Conservation (phyloP, 306 rosid species). For the Myrica gale region DNA sequence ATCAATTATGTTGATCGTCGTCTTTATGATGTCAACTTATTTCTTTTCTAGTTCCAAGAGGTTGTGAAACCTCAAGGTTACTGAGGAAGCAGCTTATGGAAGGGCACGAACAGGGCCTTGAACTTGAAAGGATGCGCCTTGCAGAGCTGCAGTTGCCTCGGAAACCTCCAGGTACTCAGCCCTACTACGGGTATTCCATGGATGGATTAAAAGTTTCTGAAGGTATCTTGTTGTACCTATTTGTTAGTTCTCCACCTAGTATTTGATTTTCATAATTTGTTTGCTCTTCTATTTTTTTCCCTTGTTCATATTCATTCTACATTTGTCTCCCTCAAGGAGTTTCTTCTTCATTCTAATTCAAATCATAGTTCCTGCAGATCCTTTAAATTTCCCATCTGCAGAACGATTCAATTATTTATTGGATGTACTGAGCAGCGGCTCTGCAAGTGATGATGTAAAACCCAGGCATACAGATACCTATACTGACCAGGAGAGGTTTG, state of each 20-base stretch:
- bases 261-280: background rate
- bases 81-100: slow-evolving; percentile 53
- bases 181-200: slow-evolving; percentile 40
- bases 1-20: background rate
- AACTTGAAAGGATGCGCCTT: slow-evolving; percentile 46
- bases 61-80: slow-evolving; percentile 37
- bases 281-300: background rate
- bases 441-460: slow-evolving; percentile 34
- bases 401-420: slow-evolving; percentile 38
- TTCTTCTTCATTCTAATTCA: slow-evolving; percentile 7
- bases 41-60: slow-evolving; percentile 45
- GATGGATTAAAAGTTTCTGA: slow-evolving; percentile 41
- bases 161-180: slow-evolving; percentile 28
- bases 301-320: background rate
- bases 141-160: slow-evolving; percentile 39
- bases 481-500: slow-evolving; percentile 56
- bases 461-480: slow-evolving; percentile 27
- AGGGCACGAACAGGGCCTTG: slow-evolving; percentile 50
- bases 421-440: slow-evolving; percentile 33
- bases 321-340: background rate
- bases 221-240: slow-evolving; percentile 28
- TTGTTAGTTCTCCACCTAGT: background rate
- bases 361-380: slow-evolving; percentile 35
- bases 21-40: background rate
- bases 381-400: slow-evolving; percentile 35